Evolutionary conservation across 306 rosid species (phyloP).

Genomic region (Acacia melanoxylon): DNA sequence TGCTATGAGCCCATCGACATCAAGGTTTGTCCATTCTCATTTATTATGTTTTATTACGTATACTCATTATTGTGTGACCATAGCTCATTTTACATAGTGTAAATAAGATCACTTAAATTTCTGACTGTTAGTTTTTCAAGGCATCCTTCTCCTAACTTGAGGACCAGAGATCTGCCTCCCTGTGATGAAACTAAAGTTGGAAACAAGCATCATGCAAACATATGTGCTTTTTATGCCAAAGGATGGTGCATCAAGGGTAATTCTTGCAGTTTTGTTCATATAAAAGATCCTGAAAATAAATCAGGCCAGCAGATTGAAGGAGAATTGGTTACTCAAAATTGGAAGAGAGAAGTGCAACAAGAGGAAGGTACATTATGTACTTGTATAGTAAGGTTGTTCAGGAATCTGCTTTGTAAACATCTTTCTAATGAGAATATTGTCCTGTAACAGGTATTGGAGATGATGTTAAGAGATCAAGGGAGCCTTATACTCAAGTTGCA

Average conservation of each 20-base stretch:
- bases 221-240: constrained; percentile 56
- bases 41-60: not conserved
- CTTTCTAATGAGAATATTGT: constrained; percentile 33
- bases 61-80: constrained; percentile 10
- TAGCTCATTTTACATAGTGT: not conserved
- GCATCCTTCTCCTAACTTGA: constrained; percentile 34
- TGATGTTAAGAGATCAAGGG: constrained; percentile 32
- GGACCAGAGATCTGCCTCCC: constrained; percentile 36
- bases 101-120: constrained; percentile 37
- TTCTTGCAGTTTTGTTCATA: constrained; percentile 60
- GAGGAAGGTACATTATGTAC: constrained; percentile 51
- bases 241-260: constrained; percentile 73
- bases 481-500: constrained; percentile 34
- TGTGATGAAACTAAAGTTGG: constrained; percentile 38
- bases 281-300: constrained; percentile 31
- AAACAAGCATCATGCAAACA: constrained; percentile 38
- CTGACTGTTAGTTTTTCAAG: constrained; percentile 46
- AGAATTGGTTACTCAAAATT: constrained; percentile 33
- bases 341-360: constrained; percentile 39
- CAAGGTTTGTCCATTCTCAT: constrained; percentile 41
- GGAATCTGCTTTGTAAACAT: constrained; percentile 14
- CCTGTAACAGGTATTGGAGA: constrained; percentile 40
- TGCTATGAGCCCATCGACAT: constrained; percentile 27
- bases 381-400: constrained; percentile 19
- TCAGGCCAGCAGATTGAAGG: constrained; percentile 38